Percentiles rank a stretch among this genome's conserved stretches.
Evolutionary conservation across 176 grass and related monocot species (phyloP).

Genomic region (Hordeum marinum): DNA sequence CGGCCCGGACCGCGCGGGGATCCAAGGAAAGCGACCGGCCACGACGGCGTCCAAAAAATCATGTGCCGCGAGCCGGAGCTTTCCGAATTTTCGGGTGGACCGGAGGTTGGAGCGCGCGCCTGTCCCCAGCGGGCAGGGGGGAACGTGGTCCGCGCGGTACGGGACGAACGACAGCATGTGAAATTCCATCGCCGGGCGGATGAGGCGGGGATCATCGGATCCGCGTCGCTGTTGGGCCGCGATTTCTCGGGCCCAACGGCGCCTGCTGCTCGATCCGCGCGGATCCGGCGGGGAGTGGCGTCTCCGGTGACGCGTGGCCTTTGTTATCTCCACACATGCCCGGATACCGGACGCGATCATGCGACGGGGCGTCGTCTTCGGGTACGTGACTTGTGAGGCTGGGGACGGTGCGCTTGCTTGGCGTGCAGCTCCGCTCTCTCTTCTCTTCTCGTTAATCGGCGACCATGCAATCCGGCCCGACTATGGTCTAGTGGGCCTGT

Average conservation of each 20-base stretch:
- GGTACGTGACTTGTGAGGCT: neutral
- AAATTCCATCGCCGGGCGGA: neutral
- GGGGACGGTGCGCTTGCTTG: neutral
- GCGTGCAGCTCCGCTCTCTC: neutral
- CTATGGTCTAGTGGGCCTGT: neutral
- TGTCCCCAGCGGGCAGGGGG: neutral
- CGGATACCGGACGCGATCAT: too few relatives aligned
- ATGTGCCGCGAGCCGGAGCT: neutral
- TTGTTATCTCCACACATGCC: too few relatives aligned
- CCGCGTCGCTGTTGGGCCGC: neutral
- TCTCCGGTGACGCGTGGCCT: neutral
- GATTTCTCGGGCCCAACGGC: neutral
- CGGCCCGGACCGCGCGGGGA: neutral
- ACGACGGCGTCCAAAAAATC: neutral
- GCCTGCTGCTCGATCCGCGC: neutral
- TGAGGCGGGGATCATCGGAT: neutral
- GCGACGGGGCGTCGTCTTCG: neutral
- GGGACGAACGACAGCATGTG: neutral
- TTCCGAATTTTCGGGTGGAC: constrained; percentile 1
- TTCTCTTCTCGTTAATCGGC: neutral
- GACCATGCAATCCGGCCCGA: too few relatives aligned
- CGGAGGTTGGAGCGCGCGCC: neutral
- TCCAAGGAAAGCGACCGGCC: constrained; percentile 22
- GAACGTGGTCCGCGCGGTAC: constrained; percentile 32
- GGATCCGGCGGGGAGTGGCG: neutral